Percentiles rank a stretch among this genome's conserved stretches.
phyloP scores from a whole-genome alignment of 441 rosid species.

The Euphorbia corollata region DNA sequence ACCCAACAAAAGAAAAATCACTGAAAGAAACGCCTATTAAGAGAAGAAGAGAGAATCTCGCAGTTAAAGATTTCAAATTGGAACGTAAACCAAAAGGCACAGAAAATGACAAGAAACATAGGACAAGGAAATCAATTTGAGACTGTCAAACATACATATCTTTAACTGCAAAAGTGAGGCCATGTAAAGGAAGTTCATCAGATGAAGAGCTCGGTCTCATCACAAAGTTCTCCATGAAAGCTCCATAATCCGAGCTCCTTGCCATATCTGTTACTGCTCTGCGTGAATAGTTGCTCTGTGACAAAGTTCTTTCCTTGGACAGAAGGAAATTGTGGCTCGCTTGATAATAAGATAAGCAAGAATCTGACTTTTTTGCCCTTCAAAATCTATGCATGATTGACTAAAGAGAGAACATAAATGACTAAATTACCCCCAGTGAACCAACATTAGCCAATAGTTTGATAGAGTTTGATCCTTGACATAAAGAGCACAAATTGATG shows the following conservation, averaged over 20 bases:
- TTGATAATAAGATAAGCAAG: neutral
- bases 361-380: neutral
- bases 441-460: too few relatives aligned
- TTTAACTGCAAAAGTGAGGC: slow-evolving; percentile 75
- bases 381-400: neutral
- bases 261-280: slow-evolving; percentile 46
- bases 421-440: neutral
- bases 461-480: neutral
- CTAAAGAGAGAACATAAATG: neutral
- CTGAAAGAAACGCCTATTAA: slow-evolving; percentile 3
- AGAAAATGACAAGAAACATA: slow-evolving; percentile 1
- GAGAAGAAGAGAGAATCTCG: neutral
- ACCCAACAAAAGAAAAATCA: neutral
- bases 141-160: slow-evolving; percentile 52
- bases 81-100: neutral
- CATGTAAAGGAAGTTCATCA: slow-evolving; percentile 44
- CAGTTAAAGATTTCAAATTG: too few relatives aligned
- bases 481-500: neutral
- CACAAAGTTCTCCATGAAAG: slow-evolving; percentile 65
- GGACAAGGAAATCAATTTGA: neutral
- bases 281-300: neutral
- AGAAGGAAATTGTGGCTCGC: neutral
- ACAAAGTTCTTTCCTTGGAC: neutral
- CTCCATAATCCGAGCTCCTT: slow-evolving; percentile 48
- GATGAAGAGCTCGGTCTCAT: slow-evolving; percentile 43